Evolutionary conservation across 306 rosid genomes (phyloP).

Genomic region (Citrullus colocynthis): DNA sequence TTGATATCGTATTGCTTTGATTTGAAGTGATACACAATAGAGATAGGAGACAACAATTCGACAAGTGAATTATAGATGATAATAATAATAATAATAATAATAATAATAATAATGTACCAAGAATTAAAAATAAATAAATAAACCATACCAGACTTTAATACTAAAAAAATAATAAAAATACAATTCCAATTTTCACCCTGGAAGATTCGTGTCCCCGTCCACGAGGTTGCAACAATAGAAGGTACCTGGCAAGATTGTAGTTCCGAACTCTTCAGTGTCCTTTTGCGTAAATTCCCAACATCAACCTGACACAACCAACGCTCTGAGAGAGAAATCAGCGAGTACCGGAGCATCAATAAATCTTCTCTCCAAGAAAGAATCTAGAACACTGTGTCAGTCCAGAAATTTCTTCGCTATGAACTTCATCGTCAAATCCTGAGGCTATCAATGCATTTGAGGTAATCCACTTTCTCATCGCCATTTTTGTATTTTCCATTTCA

Average conservation of each 20-base stretch:
- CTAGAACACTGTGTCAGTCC: neutral
- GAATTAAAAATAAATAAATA: too few relatives aligned
- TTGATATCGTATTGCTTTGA: too few relatives aligned
- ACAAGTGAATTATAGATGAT: too few relatives aligned
- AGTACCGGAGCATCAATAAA: neutral
- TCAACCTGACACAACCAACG: slow-evolving; percentile 4
- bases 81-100: too few relatives aligned
- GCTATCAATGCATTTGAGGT: neutral
- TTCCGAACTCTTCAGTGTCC: neutral
- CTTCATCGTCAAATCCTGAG: neutral
- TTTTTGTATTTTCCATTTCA: neutral
- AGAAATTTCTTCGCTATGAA: neutral
- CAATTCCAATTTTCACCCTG: neutral
- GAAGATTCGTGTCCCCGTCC: neutral
- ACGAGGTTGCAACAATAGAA: neutral
- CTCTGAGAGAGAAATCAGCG: neutral
- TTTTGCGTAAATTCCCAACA: neutral
- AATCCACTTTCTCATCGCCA: neutral
- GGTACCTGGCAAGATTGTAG: neutral
- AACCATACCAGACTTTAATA: too few relatives aligned
- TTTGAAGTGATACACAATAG: too few relatives aligned
- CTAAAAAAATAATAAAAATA: too few relatives aligned
- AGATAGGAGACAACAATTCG: too few relatives aligned
- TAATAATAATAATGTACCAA: too few relatives aligned
- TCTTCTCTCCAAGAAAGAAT: neutral